Evolutionary conservation across 192 early-diverging fungal species (phyloP), one percentile per base, ranked within the genome.

Genomic region (Gonapodya sp.): DNA sequence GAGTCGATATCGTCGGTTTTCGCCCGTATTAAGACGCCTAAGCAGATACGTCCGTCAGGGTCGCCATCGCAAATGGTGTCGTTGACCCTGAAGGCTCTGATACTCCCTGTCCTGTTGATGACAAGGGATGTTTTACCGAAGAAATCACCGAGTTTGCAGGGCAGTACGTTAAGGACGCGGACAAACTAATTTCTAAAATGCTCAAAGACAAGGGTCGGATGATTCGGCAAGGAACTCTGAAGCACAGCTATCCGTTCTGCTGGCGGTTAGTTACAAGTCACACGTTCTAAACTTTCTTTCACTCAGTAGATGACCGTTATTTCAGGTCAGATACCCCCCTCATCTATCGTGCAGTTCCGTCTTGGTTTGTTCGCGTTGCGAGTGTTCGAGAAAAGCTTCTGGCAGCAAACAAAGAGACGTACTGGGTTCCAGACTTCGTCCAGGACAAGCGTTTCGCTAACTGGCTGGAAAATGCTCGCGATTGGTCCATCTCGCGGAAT

Each of bases 401-500:
- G 80, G 89, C 87, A 31, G 95, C 95, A 90, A 98, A 97, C 87
- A 86, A 89, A 31, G 73, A 94, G 84, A 95, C 95, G 78, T 89
- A 93, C 84, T 99, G 98, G 97, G 97, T 98, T 30, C 98, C 98
- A 2, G 91, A 92, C 34, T 94, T 94, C 86, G 94, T 99, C 72
- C 94, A 98, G 87, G 98, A 99, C 82, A 96, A 96, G 89, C 92
- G 97, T 35, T 99, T 99, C 85, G 93, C 91, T 79, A 97, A 98
- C 91, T 99, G 98, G 98, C 91, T 98, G 82, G 93, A 88, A 64
- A 93, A 93, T 79, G 95, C 96, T 16, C 93, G 96, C 75, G 98
- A 99, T 87, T 99, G 98, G 98, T 95, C 96, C 82, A 90, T 99
- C 79, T 98, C 97, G 35, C 94, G 98, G 82, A 96, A 94, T 85